These are phyloP conservation scores for Heliamphora pulchella DNA, from an alignment of 179 eudicot species.

Conservation along the genomic window DNA sequence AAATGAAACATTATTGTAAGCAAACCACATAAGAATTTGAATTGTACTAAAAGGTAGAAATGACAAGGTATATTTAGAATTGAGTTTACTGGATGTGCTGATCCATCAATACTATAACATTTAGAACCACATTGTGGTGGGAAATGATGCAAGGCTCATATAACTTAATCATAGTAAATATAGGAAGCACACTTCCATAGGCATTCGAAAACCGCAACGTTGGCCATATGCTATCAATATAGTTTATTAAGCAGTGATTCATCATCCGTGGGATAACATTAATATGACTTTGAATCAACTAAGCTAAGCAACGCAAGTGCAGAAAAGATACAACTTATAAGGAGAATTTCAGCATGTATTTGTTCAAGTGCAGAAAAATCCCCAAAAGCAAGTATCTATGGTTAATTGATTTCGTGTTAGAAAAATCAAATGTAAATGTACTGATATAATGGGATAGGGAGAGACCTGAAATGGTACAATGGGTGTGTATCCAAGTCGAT, in stretches of 20 bases:
- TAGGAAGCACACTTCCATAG: background rate
- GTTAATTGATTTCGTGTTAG: background rate
- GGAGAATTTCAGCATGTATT: background rate
- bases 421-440: background rate
- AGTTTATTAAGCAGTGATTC: background rate
- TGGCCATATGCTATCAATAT: background rate
- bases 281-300: background rate
- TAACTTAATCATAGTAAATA: background rate
- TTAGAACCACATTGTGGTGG: background rate
- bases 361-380: background rate
- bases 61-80: constrained; percentile 1
- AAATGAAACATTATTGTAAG: constrained; percentile 2
- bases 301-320: background rate
- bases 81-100: background rate
- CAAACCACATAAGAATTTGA: background rate
- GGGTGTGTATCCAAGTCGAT: constrained; percentile 91
- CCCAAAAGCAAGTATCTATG: background rate
- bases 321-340: background rate
- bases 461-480: constrained; percentile 80
- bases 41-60: background rate
- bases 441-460: constrained; percentile 3
- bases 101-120: constrained; percentile 7
- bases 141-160: background rate
- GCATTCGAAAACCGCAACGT: background rate
- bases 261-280: background rate